Evolutionary conservation across 768 basidiomycete species (phyloP).

Genomic region (Dentipellis sp.): DNA sequence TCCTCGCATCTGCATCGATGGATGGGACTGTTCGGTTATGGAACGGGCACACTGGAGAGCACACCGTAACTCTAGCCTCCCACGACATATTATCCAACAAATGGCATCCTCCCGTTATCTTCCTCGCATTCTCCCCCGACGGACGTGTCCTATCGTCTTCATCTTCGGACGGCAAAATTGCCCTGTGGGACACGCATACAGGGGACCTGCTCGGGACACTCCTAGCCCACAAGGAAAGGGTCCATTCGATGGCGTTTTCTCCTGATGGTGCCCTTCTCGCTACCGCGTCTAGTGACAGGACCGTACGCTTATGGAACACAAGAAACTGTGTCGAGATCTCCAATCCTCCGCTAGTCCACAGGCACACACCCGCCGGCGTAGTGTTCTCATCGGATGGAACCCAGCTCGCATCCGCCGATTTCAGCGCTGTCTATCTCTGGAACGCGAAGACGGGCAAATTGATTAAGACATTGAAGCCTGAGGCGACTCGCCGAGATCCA

Average conservation of each 20-base stretch:
- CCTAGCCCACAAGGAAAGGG: slow-evolving; percentile 38
- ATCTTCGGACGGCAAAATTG: not conserved
- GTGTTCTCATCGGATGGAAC: slow-evolving; percentile 5
- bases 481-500: not conserved
- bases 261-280: slow-evolving; percentile 17
- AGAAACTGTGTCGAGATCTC: not conserved
- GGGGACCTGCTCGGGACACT: slow-evolving; percentile 15
- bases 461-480: not conserved
- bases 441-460: not conserved
- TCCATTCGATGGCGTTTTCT: slow-evolving; percentile 42
- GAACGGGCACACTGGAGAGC: not conserved
- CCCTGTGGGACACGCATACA: not conserved
- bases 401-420: slow-evolving; percentile 1
- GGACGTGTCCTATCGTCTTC: not conserved
- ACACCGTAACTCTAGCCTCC: not conserved
- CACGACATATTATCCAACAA: not conserved
- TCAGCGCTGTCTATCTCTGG: not conserved
- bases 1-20: not conserved
- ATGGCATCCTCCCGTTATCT: not conserved
- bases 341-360: not conserved
- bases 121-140: not conserved
- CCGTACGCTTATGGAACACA: slow-evolving; percentile 7
- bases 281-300: slow-evolving; percentile 5
- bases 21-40: not conserved
- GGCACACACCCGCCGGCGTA: not conserved